Conservation (phyloP, 805 yeast genomes). For the Candida pini region DNA sequence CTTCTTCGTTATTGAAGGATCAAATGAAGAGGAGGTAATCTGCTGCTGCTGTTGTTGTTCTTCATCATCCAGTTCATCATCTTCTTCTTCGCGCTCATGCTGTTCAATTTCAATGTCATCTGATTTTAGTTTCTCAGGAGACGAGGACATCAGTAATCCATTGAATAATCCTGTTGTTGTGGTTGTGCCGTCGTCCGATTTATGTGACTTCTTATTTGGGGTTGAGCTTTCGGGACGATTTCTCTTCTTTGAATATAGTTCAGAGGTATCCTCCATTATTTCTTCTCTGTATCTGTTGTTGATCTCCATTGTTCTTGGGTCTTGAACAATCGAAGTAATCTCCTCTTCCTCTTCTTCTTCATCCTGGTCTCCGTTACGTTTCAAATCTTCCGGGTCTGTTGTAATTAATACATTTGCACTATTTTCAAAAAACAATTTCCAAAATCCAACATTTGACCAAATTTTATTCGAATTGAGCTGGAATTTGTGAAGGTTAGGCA, state of each 20-base stretch:
- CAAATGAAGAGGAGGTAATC: too few species aligned
- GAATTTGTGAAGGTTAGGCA: slow-evolving; percentile 63
- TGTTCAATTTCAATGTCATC: slow-evolving; percentile 13
- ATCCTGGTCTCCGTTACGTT: slow-evolving; percentile 2
- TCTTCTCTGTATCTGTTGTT: slow-evolving; percentile 14
- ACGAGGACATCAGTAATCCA: background rate
- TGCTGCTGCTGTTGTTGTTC: background rate
- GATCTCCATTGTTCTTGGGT: slow-evolving; percentile 8
- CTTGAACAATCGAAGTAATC: background rate
- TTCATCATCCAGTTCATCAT: background rate
- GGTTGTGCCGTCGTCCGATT: background rate
- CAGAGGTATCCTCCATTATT: background rate
- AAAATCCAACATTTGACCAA: slow-evolving; percentile 63
- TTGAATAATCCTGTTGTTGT: slow-evolving; percentile 2
- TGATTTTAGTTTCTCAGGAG: slow-evolving; percentile 14
- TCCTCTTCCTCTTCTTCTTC: background rate
- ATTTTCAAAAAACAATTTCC: slow-evolving; percentile 71
- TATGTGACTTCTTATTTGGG: slow-evolving; percentile 13
- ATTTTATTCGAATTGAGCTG: slow-evolving; percentile 52
- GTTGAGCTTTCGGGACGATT: slow-evolving; percentile 12
- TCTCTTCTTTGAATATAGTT: background rate
- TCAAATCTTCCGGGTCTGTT: slow-evolving; percentile 11
- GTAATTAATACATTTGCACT: slow-evolving; percentile 29
- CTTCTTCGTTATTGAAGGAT: too few species aligned
- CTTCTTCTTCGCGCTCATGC: background rate